Evolutionary conservation across 352 stramenopile genomes (phyloP).

Genomic region (Pythium sp.): DNA sequence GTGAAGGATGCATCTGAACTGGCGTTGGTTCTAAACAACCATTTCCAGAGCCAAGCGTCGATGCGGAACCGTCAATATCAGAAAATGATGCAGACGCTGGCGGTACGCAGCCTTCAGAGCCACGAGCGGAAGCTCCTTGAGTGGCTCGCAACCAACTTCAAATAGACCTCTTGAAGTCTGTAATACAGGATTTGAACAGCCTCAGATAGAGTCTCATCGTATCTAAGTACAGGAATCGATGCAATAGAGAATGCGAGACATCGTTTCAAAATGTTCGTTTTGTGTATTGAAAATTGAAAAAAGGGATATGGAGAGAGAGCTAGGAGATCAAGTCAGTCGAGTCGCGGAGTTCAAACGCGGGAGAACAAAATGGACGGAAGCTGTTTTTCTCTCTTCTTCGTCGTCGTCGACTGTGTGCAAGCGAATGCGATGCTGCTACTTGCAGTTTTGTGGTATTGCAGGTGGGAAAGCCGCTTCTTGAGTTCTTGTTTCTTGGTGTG

Average conservation of each 20-base stretch:
- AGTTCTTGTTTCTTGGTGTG: constrained; percentile 3
- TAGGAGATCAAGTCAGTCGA: background rate
- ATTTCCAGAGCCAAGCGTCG: constrained; percentile 12
- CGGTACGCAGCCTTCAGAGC: constrained; percentile 28
- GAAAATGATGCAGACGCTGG: constrained; percentile 23
- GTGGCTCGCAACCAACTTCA: constrained; percentile 28
- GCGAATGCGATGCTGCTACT: too few species aligned
- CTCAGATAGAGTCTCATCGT: background rate
- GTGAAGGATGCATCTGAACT: constrained; percentile 20
- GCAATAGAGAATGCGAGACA: background rate
- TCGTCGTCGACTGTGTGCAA: too few species aligned
- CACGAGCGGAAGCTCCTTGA: constrained; percentile 35
- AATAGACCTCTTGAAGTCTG: background rate
- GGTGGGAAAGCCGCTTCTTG: background rate
- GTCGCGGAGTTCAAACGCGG: background rate
- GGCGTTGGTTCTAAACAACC: constrained; percentile 18
- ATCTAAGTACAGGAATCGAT: too few species aligned
- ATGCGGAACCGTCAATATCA: background rate
- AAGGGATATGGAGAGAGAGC: background rate
- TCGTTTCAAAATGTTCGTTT: background rate
- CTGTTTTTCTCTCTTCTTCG: too few species aligned
- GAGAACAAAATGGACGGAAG: background rate
- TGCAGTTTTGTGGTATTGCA: background rate
- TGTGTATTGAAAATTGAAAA: constrained; percentile 4
- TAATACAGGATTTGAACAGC: too few species aligned